Evolutionary conservation across 2,329 filamentous ascomycete species (phyloP).

Genomic region (Ophiostoma perfectum): DNA sequence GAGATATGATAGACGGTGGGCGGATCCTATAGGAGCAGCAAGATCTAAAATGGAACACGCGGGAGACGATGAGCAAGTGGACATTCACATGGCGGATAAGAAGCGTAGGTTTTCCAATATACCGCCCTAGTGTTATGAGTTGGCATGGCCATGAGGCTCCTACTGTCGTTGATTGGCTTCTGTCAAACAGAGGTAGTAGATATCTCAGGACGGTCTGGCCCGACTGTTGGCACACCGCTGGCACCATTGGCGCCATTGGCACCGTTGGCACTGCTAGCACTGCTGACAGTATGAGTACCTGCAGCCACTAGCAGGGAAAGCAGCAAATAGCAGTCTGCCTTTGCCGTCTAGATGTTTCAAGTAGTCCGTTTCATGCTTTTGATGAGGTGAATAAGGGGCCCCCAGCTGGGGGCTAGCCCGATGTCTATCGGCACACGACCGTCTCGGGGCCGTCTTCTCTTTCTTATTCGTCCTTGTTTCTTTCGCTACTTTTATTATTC

Average conservation of each 20-base stretch:
- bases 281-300: neutral
- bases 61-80: neutral
- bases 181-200: neutral
- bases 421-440: no score
- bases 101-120: neutral
- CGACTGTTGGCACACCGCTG: neutral
- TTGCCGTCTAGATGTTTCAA: neutral
- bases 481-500: no score
- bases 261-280: neutral
- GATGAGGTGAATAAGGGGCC: neutral
- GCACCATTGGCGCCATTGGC: no score
- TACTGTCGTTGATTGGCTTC: neutral
- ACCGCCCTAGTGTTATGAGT: neutral
- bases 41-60: neutral
- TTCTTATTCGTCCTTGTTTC: no score
- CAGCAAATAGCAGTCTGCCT: neutral
- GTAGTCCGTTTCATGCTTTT: neutral
- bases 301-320: neutral
- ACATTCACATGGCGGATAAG: neutral
- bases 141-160: neutral
- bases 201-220: slow-evolving; percentile 7
- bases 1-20: neutral
- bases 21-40: neutral
- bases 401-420: neutral
- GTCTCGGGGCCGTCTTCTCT: no score